Percentiles rank a stretch among this genome's conserved stretches.
These are phyloP conservation scores for Neurospora sp. DNA, from an alignment of 2,329 filamentous ascomycete species.

Conservation along the genomic window DNA sequence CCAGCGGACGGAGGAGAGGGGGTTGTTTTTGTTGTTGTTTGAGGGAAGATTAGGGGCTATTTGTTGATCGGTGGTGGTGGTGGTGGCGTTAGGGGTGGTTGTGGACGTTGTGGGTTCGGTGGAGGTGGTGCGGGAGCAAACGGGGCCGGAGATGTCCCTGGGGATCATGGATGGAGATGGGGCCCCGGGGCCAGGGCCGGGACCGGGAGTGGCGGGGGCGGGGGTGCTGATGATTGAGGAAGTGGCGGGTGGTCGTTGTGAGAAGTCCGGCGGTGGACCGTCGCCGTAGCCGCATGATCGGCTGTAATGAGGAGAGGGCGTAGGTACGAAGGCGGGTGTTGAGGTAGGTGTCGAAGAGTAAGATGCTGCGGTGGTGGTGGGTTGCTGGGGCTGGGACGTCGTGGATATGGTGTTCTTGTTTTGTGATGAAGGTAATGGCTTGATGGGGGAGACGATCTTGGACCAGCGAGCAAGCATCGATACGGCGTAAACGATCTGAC, in stretches of 20 bases:
- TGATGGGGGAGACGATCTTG: slow-evolving; percentile 28
- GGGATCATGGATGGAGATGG: neutral
- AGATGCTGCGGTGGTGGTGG: neutral
- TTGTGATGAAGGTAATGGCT: neutral
- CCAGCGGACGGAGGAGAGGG: slow-evolving; percentile 13
- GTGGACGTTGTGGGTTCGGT: neutral
- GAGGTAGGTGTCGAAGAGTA: neutral
- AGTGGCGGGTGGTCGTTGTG: neutral
- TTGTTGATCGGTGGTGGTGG: neutral
- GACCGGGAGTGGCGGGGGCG: neutral
- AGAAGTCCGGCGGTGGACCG: neutral
- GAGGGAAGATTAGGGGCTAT: neutral
- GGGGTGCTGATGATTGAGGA: neutral
- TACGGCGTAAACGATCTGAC: slow-evolving; percentile 40
- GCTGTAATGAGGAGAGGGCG: neutral
- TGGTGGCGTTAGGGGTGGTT: neutral
- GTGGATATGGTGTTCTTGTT: neutral
- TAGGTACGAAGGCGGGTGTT: neutral
- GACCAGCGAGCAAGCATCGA: slow-evolving; percentile 43
- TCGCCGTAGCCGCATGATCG: neutral
- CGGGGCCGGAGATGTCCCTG: neutral
- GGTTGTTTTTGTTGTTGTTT: neutral
- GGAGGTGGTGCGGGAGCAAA: neutral
- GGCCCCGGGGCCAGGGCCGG: neutral
- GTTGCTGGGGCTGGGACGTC: neutral